phyloP scores from a whole-genome alignment of 2,329 filamentous ascomycete species.

The Alternaria rosae region DNA sequence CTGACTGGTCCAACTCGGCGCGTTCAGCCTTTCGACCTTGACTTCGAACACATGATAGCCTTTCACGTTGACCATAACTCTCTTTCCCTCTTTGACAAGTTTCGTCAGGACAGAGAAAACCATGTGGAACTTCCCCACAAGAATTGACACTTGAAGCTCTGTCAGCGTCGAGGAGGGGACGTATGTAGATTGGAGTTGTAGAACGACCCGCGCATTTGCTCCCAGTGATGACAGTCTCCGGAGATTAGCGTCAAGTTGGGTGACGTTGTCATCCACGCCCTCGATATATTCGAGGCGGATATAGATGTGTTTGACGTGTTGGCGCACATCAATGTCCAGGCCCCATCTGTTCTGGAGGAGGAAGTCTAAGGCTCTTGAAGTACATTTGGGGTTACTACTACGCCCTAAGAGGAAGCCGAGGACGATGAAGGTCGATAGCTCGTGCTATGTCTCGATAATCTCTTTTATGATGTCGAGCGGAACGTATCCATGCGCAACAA shows the following conservation, averaged over 20 bases:
- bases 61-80: neutral
- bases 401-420: neutral
- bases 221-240: neutral
- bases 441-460: neutral
- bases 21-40: neutral
- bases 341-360: accelerated
- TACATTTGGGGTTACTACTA: accelerated
- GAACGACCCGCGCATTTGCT: neutral
- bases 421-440: accelerated
- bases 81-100: neutral
- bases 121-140: accelerated
- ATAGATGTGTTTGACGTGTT: neutral
- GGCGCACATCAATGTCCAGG: neutral
- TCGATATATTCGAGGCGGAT: neutral
- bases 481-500: accelerated
- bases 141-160: accelerated
- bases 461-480: neutral
- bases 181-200: neutral
- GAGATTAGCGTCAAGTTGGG: neutral
- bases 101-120: neutral
- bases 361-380: neutral
- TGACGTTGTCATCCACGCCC: neutral
- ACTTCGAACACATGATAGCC: neutral
- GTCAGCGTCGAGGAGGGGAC: accelerated
- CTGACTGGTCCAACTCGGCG: neutral